Evolutionary conservation across 257 asterid species (phyloP), one percentile per base, ranked within the genome.

Genomic region (Fraxinus quadrangulata): DNA sequence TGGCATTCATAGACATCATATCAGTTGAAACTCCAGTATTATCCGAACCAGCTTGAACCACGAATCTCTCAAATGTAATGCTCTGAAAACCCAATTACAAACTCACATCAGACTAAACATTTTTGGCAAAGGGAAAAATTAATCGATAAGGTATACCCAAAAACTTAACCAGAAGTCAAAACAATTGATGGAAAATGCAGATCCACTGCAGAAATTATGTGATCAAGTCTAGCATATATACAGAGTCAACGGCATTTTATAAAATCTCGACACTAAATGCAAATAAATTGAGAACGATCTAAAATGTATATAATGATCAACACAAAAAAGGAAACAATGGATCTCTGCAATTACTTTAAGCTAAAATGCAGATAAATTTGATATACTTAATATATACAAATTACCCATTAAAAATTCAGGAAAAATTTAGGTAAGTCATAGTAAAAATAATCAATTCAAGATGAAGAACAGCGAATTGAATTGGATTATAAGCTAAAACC

Each of bases 21-120:
- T 89, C 94, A 0, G 96, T 92, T 1, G 92, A 81, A 12, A 92
- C 97, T 45, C 96, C 92, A 0, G 86, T 78, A 23, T 56, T 37
- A 75, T 92, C 96, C 1, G 95, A 87, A 40, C 96, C 97, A 40
- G 96, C 95, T 84, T 92, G 95, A 80, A 92, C 87, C 80, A 63
- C 80, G 40, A 89, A 85, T 70, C 89, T 91, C 87, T 87, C 90
- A 79, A 91, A 83, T 70, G 75, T 87, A 34, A 91, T 88, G 73
- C 90, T 91, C 97, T 91, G 94, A 65, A 23, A 74, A 28, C 65
- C 72, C 6, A 47, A 77, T 28, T 65, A 71, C 67, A 6, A 42
- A 28, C 13, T 61, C 75, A 73, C 14, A 21, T 68, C 79, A 71
- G 21, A 61, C 13, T 61, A 13, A 14, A 51, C 63, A 17, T 51